Evolutionary conservation across 352 stramenopile genomes (phyloP).

Genomic region (Pilasporangium apinafurcum): DNA sequence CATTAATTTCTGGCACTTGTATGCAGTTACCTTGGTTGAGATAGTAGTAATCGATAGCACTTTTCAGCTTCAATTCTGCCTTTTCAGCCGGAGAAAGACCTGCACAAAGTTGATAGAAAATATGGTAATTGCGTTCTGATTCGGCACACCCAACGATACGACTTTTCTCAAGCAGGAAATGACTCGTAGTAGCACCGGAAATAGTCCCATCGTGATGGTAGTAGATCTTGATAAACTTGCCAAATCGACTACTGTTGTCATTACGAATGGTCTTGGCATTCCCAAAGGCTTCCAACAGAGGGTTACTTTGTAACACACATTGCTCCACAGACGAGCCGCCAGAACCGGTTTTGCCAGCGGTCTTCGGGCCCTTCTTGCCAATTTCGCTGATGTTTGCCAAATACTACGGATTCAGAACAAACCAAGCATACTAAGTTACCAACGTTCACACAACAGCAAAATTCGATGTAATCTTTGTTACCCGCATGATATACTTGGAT

Average conservation of each 20-base stretch:
- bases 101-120: conserved; percentile 97
- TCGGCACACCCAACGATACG: conserved; percentile 91
- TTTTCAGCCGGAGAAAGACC: conserved; percentile 69
- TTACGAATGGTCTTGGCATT: conserved; percentile 94
- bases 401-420: conserved; percentile 35
- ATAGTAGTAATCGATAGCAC: conserved; percentile 88
- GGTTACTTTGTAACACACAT: conserved; percentile 91
- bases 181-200: conserved; percentile 90
- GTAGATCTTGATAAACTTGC: conserved; percentile 96
- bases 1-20: conserved; percentile 89
- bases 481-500: conserved; percentile 90
- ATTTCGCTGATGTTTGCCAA: conserved; percentile 88
- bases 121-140: conserved; percentile 98
- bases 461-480: conserved; percentile 10
- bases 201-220: conserved; percentile 90
- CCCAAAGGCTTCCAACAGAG: conserved; percentile 89
- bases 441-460: neutral
- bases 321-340: conserved; percentile 78
- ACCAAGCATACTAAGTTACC: neutral
- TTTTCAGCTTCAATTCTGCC: conserved; percentile 76
- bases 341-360: conserved; percentile 54
- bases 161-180: conserved; percentile 98
- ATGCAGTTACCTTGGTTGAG: conserved; percentile 93
- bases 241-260: conserved; percentile 95
- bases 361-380: conserved; percentile 69